Percentiles rank a stretch among this genome's conserved stretches.
These are phyloP conservation scores for Exsudoporus floridanus DNA, from an alignment of 1,284 basidiomycete species.

Conservation along the genomic window DNA sequence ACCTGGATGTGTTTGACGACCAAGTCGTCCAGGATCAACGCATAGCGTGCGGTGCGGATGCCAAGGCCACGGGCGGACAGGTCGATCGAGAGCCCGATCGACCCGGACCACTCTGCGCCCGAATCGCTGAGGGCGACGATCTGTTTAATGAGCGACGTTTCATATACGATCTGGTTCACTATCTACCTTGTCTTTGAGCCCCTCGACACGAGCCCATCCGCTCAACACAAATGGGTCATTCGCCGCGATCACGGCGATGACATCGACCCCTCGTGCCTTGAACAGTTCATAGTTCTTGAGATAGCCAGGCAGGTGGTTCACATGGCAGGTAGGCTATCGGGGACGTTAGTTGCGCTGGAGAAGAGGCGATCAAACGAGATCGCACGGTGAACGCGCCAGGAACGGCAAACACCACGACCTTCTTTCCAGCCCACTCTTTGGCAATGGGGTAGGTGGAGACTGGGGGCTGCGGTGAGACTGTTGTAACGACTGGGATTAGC, in stretches of 20 bases:
- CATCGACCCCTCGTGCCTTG: conserved; percentile 74
- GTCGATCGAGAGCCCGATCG: conserved; percentile 63
- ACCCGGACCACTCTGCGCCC: conserved; percentile 61
- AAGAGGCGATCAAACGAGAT: conserved; percentile 2
- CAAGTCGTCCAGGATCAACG: conserved; percentile 68
- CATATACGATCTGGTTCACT: neutral
- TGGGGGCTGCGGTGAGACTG: conserved; percentile 23
- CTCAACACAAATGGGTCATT: conserved; percentile 81
- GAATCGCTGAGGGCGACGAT: conserved; percentile 68
- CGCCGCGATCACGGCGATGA: conserved; percentile 65
- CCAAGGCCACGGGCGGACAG: conserved; percentile 58
- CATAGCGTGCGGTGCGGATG: conserved; percentile 68
- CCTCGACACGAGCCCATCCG: conserved; percentile 71
- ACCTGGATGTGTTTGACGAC: conserved; percentile 65
- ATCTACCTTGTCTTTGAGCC: conserved; percentile 68
- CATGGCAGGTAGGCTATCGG: conserved; percentile 68
- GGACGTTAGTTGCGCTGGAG: neutral
- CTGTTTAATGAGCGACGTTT: conserved; percentile 31
- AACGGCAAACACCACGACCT: conserved; percentile 76
- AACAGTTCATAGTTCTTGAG: conserved; percentile 63
- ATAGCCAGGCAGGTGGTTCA: conserved; percentile 71
- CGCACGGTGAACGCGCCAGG: conserved; percentile 77
- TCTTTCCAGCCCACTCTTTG: conserved; percentile 79
- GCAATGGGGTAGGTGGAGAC: conserved; percentile 52
- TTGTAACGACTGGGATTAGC: neutral